Percentiles rank a stretch among this genome's conserved stretches.
Conservation (phyloP, 306 rosid genomes). For the Pterocarpus santalinus region DNA sequence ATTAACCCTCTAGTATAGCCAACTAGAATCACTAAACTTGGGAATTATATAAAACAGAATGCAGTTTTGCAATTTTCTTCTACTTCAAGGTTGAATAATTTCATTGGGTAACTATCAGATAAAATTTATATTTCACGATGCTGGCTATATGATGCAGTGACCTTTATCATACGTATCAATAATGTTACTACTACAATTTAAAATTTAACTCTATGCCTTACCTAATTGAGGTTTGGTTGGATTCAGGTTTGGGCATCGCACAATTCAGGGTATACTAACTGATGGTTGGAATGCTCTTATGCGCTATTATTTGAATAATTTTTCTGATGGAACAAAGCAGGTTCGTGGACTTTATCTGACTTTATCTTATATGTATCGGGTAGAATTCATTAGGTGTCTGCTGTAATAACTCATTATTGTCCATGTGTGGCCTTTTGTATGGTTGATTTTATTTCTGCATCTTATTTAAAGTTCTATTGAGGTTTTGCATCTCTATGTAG, state of each 20-base stretch:
- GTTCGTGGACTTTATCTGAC: slow-evolving; percentile 51
- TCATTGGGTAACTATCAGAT: not conserved
- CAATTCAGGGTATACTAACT: slow-evolving; percentile 68
- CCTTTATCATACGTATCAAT: not conserved
- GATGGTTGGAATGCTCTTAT: slow-evolving; percentile 77
- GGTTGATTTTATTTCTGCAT: slow-evolving; percentile 1
- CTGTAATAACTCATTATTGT: slow-evolving; percentile 2
- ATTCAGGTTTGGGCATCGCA: slow-evolving; percentile 78
- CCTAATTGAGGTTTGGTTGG: slow-evolving; percentile 44
- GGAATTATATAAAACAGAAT: not conserved
- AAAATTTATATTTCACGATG: not conserved
- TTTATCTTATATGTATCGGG: slow-evolving; percentile 35
- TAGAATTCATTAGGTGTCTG: slow-evolving; percentile 1
- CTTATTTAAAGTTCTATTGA: not conserved
- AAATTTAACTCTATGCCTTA: not conserved
- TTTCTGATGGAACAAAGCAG: slow-evolving; percentile 85
- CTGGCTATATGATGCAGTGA: not conserved
- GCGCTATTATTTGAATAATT: slow-evolving; percentile 84
- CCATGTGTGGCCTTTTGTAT: not conserved
- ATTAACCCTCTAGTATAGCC: not conserved
- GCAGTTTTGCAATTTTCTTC: not conserved
- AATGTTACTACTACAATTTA: not conserved
- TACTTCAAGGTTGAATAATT: slow-evolving; percentile 13
- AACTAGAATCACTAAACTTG: not conserved
- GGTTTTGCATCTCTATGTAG: not conserved